Evolutionary conservation across 2,329 filamentous ascomycete species (phyloP), one percentile per base, ranked within the genome.

Genomic region (Xylariaceae sp.): DNA sequence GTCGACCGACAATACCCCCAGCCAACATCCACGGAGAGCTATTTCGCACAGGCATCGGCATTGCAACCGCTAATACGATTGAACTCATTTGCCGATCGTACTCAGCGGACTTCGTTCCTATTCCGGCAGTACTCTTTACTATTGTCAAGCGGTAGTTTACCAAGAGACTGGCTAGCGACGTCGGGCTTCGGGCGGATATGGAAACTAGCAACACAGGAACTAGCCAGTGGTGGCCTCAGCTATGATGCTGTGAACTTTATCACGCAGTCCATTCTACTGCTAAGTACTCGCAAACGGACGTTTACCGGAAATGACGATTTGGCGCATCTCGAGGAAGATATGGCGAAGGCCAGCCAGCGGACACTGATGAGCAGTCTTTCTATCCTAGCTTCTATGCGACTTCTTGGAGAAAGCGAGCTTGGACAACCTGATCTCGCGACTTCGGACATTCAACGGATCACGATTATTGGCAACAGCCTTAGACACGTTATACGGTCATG

Each of bases 151-250:
- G 67, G 66, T 1, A 54, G 59, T 3, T 60, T 80, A 29, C 74
- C 74, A 0, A 50, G 66, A 3, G 67, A 72, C 7, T 80, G 77
- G 77, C 64, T 80, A 30, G 70, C 72, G 4, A 76, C 74, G 0
- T 65, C 61, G 29, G 71, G 69, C 3, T 74, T 78, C 51, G 63
- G 67, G n/a, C 54, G 58, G 1, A 42, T 77, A 31, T 80, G 76
- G 76, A 67, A 67, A 3, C 60, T 64, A 7, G 66, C 72, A 3
- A 64, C 74, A 26, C 70, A 70, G 26, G 59, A 58, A 6, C 54
- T 79, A 12, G 71, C 72, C 1, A 60, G 65, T 6, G 63, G 63
- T 5, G 56, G 55, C 4, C 60, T 61, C 3, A 70, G 69, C 51
- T 54, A 67, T 19, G 72, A 74, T 30, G 69, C 70, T 2, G 53